These are phyloP conservation scores for Hsuehochloa calcarea DNA, from an alignment of 176 grass and related monocot genomes.

Conservation along the genomic window DNA sequence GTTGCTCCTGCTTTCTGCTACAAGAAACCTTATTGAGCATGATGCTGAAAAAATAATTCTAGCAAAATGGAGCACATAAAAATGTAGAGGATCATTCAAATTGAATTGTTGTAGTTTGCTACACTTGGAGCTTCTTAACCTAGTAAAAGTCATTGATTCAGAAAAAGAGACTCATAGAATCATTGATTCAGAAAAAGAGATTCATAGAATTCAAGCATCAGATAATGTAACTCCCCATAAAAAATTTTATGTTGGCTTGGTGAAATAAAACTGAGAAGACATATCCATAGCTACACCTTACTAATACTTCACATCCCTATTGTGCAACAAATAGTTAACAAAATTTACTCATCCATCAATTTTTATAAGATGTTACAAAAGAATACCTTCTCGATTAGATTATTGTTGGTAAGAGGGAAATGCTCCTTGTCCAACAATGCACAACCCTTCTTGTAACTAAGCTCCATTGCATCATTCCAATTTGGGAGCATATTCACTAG, in stretches of 20 bases:
- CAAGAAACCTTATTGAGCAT: no score
- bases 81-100: no score
- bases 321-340: neutral
- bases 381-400: constrained; percentile 82
- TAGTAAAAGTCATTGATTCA: no score
- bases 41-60: no score
- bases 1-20: no score
- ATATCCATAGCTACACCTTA: neutral
- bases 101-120: no score
- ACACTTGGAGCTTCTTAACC: no score
- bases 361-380: neutral
- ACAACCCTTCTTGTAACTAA: constrained; percentile 81
- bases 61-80: no score
- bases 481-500: constrained; percentile 55
- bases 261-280: neutral
- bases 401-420: constrained; percentile 81
- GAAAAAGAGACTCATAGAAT: no score
- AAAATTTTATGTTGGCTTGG: neutral
- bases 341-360: neutral
- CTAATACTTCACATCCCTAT: neutral
- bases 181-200: no score
- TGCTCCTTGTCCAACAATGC: constrained; percentile 61
- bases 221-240: no score
- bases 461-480: constrained; percentile 79
- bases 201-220: no score